Percentiles rank a stretch among this genome's conserved stretches.
These are phyloP conservation scores for Fusarium sororula DNA, from an alignment of 2,329 filamentous ascomycete species.

Conservation along the genomic window DNA sequence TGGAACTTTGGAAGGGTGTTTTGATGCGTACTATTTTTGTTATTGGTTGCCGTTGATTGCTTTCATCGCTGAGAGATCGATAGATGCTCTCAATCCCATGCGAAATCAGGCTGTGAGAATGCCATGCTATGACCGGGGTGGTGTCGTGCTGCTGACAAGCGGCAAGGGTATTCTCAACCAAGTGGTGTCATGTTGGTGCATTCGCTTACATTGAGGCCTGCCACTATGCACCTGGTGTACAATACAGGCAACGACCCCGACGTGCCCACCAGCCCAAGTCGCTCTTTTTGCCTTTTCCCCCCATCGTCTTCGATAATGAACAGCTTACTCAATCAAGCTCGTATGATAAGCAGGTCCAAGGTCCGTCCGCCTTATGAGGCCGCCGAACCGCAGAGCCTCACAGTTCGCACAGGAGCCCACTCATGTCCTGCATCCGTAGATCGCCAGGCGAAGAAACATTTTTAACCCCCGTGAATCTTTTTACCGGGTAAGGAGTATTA, in stretches of 20 bases:
- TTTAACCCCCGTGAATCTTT: neutral
- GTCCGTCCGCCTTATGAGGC: neutral
- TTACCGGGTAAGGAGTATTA: accelerated
- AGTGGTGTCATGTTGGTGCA: neutral
- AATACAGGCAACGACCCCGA: neutral
- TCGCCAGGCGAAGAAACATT: accelerated
- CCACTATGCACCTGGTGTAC: neutral
- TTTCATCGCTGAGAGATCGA: too few species aligned
- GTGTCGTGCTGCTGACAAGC: neutral
- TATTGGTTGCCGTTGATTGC: neutral
- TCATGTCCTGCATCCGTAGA: neutral
- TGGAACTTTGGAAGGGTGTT: neutral
- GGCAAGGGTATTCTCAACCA: neutral
- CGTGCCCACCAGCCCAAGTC: neutral
- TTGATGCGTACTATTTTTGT: neutral
- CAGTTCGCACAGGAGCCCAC: neutral
- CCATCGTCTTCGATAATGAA: neutral
- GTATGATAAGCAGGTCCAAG: neutral
- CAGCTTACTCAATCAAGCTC: neutral
- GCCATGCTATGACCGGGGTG: neutral
- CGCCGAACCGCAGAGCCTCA: neutral
- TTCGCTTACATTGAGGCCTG: neutral
- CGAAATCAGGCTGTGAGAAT: neutral
- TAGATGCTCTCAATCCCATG: neutral
- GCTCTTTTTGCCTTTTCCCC: neutral